A percentile compares a stretch with the other conserved stretches of the same genome.
Evolutionary conservation across 768 basidiomycete species (phyloP).

Genomic region (Dioszegia crocea): DNA sequence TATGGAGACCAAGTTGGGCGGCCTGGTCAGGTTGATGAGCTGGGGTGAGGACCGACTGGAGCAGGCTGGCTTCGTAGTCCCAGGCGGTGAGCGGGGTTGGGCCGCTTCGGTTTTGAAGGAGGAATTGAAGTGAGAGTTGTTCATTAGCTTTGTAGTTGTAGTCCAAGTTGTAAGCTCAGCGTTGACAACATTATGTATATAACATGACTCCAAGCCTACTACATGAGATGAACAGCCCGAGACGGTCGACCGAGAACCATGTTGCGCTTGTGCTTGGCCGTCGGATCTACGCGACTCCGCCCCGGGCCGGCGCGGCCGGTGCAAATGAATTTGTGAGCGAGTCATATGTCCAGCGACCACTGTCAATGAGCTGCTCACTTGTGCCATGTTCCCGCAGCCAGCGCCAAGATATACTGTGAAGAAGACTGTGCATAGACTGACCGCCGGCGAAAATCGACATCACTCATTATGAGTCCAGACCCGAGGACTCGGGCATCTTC

Average conservation of each 20-base stretch:
- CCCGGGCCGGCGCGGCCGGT: neutral
- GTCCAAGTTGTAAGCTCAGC: neutral
- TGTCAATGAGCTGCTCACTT: too few species aligned
- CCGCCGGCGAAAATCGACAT: too few species aligned
- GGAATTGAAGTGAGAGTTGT: constrained; percentile 1
- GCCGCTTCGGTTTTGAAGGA: constrained; percentile 23
- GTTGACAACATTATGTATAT: neutral
- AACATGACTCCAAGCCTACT: neutral
- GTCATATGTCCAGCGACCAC: too few species aligned
- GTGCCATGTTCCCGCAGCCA: too few species aligned
- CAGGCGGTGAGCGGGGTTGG: constrained; percentile 29
- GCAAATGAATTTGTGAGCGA: neutral
- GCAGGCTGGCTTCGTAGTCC: constrained; percentile 51
- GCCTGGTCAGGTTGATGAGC: constrained; percentile 71
- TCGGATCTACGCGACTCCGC: neutral
- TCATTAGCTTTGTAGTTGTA: neutral
- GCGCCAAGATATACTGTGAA: too few species aligned
- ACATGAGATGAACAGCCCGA: too few species aligned
- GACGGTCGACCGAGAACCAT: too few species aligned
- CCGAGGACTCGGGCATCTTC: too few species aligned
- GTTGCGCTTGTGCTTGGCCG: too few species aligned
- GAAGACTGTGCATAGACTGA: too few species aligned
- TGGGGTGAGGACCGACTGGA: constrained; percentile 81
- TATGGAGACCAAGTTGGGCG: constrained; percentile 82
- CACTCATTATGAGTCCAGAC: too few species aligned